Base-by-base conservation (phyloP, 2,329 filamentous ascomycete genomes). In the Trichoderma sp. region DNA sequence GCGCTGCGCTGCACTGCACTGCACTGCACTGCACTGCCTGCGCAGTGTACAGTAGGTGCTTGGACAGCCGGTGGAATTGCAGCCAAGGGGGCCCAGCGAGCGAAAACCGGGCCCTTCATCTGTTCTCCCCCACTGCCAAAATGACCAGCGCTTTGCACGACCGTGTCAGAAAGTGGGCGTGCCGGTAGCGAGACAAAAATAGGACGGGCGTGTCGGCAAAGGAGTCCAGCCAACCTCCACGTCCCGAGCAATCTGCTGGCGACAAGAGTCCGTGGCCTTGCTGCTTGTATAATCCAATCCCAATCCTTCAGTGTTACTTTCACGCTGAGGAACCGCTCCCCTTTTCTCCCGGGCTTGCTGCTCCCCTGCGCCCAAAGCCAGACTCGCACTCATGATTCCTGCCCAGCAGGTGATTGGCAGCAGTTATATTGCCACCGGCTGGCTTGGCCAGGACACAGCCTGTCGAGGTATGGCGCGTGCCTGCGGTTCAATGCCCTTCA, bases 161-260 rank as follows among this genome's bases (percentile, higher is more conserved):
- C 63, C 49, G 24, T 37, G 63, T 58, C 52, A 58, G 54, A 66
- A 54, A 66, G 54, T 51, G 39, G 63, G 63, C 24, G 63, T 66
- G 63, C 39, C 32, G 37, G 39, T 66, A 66, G 34, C 37, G 28
- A 49, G 63, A 66, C 63, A 66, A 66, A 66, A 66, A 66, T 66
- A 66, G 63, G 52, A 58, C 18, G 63, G 63, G 63, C 52, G 63
- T 66, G 52, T 56, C 37, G 26, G 52, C 52, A 66, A 66, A 66
- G 63, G 63, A 52, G 63, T 30, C 59, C 18, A 21, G 28, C 24
- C 52, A 55, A 11, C 52, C 32, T 32, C 28, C 26, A 55, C 16
- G 28, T 54, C 24, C 32, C 34, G 49, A 51, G 32, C 30, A 51
- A 26, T 37, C 59, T 51, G 46, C 56, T 37, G 49, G 24, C 21